Conservation (phyloP, 139 green algal genomes). For the Chlamydomonas asymmetrica region DNA sequence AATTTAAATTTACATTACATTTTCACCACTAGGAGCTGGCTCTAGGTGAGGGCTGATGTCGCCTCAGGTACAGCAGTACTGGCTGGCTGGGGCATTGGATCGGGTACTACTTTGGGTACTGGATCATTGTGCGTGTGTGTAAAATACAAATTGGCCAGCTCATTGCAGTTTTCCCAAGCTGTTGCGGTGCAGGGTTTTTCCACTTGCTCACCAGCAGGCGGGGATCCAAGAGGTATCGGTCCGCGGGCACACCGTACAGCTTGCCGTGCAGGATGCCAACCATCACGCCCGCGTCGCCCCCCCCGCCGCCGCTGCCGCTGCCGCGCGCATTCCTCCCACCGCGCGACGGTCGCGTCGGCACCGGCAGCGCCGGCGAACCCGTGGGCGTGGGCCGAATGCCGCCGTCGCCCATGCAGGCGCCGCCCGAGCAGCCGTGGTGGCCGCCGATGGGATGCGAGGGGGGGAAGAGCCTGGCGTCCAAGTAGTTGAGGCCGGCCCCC, state of each 20-base stretch:
- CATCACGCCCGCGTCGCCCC: constrained; percentile 34
- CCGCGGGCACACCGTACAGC: constrained; percentile 64
- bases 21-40: too few relatives aligned
- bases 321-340: neutral
- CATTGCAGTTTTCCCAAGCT: too few relatives aligned
- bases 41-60: too few relatives aligned
- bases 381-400: neutral
- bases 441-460: neutral
- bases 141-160: too few relatives aligned
- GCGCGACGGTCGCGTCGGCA: neutral
- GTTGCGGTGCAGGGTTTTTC: too few relatives aligned
- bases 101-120: too few relatives aligned
- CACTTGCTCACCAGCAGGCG: too few relatives aligned
- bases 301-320: neutral
- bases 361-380: neutral
- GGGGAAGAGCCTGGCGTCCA: constrained; percentile 17
- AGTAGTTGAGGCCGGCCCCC: constrained; percentile 31
- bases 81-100: too few relatives aligned
- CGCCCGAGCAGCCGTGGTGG: neutral
- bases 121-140: too few relatives aligned
- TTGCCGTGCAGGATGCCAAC: constrained; percentile 49
- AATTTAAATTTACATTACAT: too few relatives aligned
- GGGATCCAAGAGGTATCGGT: too few relatives aligned
- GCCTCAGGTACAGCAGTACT: too few relatives aligned
- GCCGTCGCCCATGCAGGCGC: neutral